Evolutionary conservation across 257 asterid species (phyloP), one percentile per base, ranked within the genome.

Genomic region (Thymus mandschuricus): DNA sequence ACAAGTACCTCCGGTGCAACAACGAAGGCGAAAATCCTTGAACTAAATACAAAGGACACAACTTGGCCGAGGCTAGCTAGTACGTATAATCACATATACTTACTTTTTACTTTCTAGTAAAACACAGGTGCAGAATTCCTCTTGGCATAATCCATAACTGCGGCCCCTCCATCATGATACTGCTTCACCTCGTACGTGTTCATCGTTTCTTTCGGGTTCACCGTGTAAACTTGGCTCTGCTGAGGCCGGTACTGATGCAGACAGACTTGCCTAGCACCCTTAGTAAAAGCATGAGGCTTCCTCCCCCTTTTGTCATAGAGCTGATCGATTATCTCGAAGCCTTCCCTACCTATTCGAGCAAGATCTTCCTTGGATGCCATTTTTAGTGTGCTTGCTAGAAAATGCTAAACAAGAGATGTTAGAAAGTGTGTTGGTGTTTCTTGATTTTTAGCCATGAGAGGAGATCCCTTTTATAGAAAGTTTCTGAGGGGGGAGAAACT

Each of bases 361-460:
- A 85, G 82, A 66, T 78, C 86, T 50, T 64, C 65, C 70, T 69
- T 79, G 8, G 64, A 66, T 69, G 78, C 83, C 94, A 87, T 85
- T 68, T 83, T 73, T 72, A 6, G 31, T 40, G 30, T 62, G 55
- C 41, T 11, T 51, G 60, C 6, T 34, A 75, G 75, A 60, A 66
- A 41, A 13, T 43, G 13, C 12, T 35, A 41, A 30, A 10, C 13
- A 43, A 49, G 44, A 69, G 59, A 43, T 79, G 44, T 30, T 11
- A 44, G 70, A 44, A 38, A 12, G 57, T 10, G 60, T 5, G 1
- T 59, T 38, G 10, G 75, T 52, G 74, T 38, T 69, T 59, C 59
- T 73, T 64, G 77, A 38, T 64, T 21, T 6, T 58, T 28, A 61
- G 54, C 27, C 48, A 49, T 5, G 7, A 10, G 60, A 44, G 1